Evolutionary conservation across 768 basidiomycete species (phyloP), one percentile per base, ranked within the genome.

Genomic region (Naganishia onofrii): DNA sequence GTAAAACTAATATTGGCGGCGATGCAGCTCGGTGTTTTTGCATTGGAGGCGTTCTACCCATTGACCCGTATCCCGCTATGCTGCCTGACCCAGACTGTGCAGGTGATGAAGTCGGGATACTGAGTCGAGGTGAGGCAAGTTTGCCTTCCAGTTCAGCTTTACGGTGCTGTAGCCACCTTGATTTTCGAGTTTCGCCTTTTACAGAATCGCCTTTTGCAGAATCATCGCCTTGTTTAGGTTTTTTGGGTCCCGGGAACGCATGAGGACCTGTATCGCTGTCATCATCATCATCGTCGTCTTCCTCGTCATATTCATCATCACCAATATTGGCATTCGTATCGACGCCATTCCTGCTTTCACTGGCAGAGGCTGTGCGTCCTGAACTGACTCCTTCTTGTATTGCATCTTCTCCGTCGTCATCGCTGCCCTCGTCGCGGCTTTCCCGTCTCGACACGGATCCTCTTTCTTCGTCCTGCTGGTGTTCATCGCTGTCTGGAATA

Each of bases 401-500:
- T 3, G 48, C 7, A 12, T 51, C 48, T 51, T 3, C 23, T 23
- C n/a, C 34, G 8, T 38, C 57, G 8, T n/a, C 57, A 38, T 38
- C 57, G 12, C 34, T 36, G 57, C 17, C 34, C 10, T 38, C 32
- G 9, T 31, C 29, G 4, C 7, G 32, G 13, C 29, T 58, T 38
- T 42, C 60, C 13, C 13, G 36, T 8, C 60, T 44, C 42, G 60
- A 63, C 23, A 1, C 15, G 15, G 36, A 36, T 34, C 38, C 42
- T 34, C n/a, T n/a, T 15, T 42, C 26, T 34, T 34, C 38, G n/a
- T 88, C 87, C 72, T 88, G 89, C 74, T 89, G 90, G 44, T 90
- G 83, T 51, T 86, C 85, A 13, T 86, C 86, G 54, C 90, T 89
- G 15, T 87, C 84, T 60, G 83, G 85, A 80, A 90, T 89, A 79